Conservation (phyloP, 768 basidiomycete species). For the Tulasnella sp. region DNA sequence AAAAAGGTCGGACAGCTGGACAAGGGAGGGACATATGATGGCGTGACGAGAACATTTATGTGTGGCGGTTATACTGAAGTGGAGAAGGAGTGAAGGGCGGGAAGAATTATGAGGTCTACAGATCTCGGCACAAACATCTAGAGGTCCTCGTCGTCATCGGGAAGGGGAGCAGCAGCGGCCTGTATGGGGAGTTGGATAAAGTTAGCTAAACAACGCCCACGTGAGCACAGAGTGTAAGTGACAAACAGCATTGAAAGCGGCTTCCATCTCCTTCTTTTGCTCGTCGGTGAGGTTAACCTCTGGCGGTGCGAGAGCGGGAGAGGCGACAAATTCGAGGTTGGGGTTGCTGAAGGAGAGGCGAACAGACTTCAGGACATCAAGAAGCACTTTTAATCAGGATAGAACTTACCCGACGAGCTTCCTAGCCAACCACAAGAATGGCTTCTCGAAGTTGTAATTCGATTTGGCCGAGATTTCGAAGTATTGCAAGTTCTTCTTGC, state of each 20-base stretch:
- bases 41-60: not conserved
- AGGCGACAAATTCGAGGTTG: slow-evolving; percentile 89
- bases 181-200: slow-evolving; percentile 36
- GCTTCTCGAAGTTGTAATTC: slow-evolving; percentile 99
- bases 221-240: not conserved
- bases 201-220: not conserved
- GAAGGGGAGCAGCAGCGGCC: slow-evolving; percentile 91
- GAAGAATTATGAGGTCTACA: not conserved
- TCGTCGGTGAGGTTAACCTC: slow-evolving; percentile 79
- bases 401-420: slow-evolving; percentile 88
- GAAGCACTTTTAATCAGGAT: not conserved
- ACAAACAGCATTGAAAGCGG: slow-evolving; percentile 44
- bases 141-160: slow-evolving; percentile 93
- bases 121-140: slow-evolving; percentile 39
- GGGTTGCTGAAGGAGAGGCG: slow-evolving; percentile 56
- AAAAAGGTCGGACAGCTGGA: not conserved
- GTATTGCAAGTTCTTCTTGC: slow-evolving; percentile 99
- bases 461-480: slow-evolving; percentile 99
- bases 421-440: slow-evolving; percentile 98
- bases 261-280: slow-evolving; percentile 72
- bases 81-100: not conserved
- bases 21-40: not conserved
- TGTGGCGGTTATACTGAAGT: not conserved
- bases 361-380: not conserved
- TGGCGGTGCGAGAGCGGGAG: slow-evolving; percentile 90